Base-by-base conservation (phyloP, 106 monocot species). In the Narthecium ossifragum region DNA sequence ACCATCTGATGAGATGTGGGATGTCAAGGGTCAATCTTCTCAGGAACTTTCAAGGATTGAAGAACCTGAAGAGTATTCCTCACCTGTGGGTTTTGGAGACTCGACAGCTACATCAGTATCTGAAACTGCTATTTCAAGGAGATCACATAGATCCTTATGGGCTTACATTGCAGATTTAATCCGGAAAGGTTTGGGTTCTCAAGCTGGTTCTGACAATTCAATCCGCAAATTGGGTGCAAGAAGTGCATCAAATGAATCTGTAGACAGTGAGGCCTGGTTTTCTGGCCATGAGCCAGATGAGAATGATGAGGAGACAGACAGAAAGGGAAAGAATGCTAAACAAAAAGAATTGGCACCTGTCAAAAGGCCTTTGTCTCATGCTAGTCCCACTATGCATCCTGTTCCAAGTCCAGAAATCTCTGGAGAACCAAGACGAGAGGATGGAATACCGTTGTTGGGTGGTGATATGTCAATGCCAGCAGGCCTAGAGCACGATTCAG, bases 1-100 rank as follows among this genome's bases (percentile, higher is more conserved):
- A 30, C 88, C 92, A 27, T 65, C 85, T 26, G 85, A 82, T 70
- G 80, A 79, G 62, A 70, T 91, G 55, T 86, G 82, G 85, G 67
- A 82, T 68, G 52, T 76, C 24, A 59, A 48, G 27, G 64, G 56
- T 20, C 21, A 51, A 26, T 72, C 70, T 67, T 69, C 70, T 54
- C 58, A 73, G 41, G 73, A 63, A 30, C 66, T 59, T 48, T 56
- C 39, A 26, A 59, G 21, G 28, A 61, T 53, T 20, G 75, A 79
- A 68, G 67, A 67, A 51, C 14, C 33, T 21, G 61, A 72, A 24
- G 68, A 61, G 49, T 38, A 65, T 31, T 29, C 45, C 38, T 54
- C 65, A 40, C 9, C 55, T 60, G 63, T 50, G 14, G 67, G 45
- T 39, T 65, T 60, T 55, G 10, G 26, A 27, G 49, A 57, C n/a